These are phyloP conservation scores for Spergularia bocconei DNA, from an alignment of 148 eudicot genomes.

Conservation along the genomic window DNA sequence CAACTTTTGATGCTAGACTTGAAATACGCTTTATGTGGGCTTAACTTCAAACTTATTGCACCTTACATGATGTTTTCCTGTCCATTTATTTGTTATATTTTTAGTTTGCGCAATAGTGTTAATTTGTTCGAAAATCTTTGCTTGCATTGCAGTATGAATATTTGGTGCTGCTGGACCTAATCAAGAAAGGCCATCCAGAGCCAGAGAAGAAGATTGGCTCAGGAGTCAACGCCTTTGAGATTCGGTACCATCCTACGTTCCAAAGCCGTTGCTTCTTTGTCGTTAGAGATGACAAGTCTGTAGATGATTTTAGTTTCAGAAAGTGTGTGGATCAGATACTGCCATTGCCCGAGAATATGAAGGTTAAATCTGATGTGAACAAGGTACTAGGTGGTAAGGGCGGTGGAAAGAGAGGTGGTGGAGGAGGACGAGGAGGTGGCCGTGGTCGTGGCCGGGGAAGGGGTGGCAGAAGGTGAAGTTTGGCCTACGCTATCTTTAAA, in stretches of 20 bases:
- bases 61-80: no score
- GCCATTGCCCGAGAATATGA: slow-evolving; percentile 90
- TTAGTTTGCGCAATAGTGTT: neutral
- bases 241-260: slow-evolving; percentile 67
- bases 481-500: neutral
- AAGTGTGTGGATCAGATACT: slow-evolving; percentile 89
- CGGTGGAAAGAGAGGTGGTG: slow-evolving; percentile 37
- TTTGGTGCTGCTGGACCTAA: slow-evolving; percentile 60
- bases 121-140: neutral
- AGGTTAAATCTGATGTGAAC: slow-evolving; percentile 56
- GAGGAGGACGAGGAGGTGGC: slow-evolving; percentile 37
- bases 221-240: slow-evolving; percentile 65
- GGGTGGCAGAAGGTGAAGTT: slow-evolving; percentile 55
- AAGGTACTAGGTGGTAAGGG: slow-evolving; percentile 49
- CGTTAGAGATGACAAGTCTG: slow-evolving; percentile 59
- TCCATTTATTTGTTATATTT: neutral
- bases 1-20: no score
- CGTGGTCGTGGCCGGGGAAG: slow-evolving; percentile 62
- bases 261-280: slow-evolving; percentile 86
- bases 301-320: slow-evolving; percentile 93
- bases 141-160: slow-evolving; percentile 61
- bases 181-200: slow-evolving; percentile 76
- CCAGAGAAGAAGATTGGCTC: slow-evolving; percentile 71
- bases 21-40: no score
- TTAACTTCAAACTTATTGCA: no score